Evolutionary conservation across 305 asterid genomes (phyloP).

Genomic region (Fraxinus albicans): DNA sequence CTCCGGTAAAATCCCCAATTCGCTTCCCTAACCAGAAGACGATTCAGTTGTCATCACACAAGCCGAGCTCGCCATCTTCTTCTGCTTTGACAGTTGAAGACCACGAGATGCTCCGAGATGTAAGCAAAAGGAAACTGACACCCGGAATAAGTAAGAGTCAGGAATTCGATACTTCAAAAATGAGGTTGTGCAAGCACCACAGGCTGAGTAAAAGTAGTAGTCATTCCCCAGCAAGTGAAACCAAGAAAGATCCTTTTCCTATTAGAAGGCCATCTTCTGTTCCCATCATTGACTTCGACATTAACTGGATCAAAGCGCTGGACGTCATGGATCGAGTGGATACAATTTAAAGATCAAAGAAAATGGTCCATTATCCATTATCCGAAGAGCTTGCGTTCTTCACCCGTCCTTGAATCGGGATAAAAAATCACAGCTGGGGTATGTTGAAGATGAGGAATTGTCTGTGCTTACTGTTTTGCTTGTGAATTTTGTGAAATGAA

Average conservation of each 20-base stretch:
- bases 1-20: slow-evolving; percentile 79
- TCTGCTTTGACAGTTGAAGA: slow-evolving; percentile 61
- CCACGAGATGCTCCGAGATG: slow-evolving; percentile 82
- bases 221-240: slow-evolving; percentile 61
- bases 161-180: slow-evolving; percentile 61
- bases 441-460: not conserved
- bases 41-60: slow-evolving; percentile 43
- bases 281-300: slow-evolving; percentile 64
- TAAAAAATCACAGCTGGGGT: not conserved
- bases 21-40: slow-evolving; percentile 71
- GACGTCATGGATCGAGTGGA: slow-evolving; percentile 85
- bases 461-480: not conserved
- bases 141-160: slow-evolving; percentile 97
- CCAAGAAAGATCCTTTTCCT: slow-evolving; percentile 62
- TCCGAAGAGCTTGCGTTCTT: not conserved
- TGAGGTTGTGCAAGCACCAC: slow-evolving; percentile 53
- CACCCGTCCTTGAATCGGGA: not conserved
- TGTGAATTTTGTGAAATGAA: not conserved
- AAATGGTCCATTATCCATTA: not conserved
- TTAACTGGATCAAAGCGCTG: slow-evolving; percentile 59
- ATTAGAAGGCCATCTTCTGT: slow-evolving; percentile 64
- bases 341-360: slow-evolving; percentile 29
- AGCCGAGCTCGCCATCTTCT: slow-evolving; percentile 53
- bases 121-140: slow-evolving; percentile 66
- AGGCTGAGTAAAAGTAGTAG: slow-evolving; percentile 78